These are phyloP conservation scores for Angomonas deanei DNA, from an alignment of 208 protist species.

Conservation along the genomic window DNA sequence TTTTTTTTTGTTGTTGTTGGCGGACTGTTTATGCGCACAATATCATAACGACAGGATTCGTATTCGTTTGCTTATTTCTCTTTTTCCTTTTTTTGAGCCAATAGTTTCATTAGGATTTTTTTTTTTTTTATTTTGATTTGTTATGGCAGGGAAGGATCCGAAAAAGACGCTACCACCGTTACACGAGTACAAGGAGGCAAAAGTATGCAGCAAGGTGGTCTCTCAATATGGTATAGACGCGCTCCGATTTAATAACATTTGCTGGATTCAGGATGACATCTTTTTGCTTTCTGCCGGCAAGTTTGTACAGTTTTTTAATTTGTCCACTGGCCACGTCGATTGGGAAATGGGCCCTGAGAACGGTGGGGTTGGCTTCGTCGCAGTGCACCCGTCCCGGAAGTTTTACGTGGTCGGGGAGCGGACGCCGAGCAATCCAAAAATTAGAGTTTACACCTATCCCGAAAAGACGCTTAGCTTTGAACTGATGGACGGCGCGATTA, in stretches of 20 bases:
- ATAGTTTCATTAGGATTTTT: constrained; percentile 2
- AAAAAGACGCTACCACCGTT: constrained; percentile 29
- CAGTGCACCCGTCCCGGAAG: constrained; percentile 54
- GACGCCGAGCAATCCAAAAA: constrained; percentile 36
- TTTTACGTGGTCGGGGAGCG: constrained; percentile 88
- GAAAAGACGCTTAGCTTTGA: constrained; percentile 36
- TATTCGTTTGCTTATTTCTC: constrained; percentile 8
- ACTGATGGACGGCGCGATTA: constrained; percentile 75
- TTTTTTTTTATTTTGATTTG: constrained; percentile 1
- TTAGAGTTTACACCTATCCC: constrained; percentile 84
- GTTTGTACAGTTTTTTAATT: constrained; percentile 80
- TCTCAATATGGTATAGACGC: constrained; percentile 73
- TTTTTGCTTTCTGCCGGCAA: constrained; percentile 71
- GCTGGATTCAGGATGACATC: constrained; percentile 43
- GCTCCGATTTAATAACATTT: constrained; percentile 51
- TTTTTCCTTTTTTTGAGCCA: constrained; percentile 8
- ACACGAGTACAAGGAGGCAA: constrained; percentile 44
- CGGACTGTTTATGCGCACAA: neutral
- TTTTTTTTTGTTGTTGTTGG: too few species aligned
- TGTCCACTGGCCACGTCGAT: constrained; percentile 33
- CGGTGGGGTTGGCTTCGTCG: constrained; percentile 55
- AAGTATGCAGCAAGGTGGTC: constrained; percentile 16
- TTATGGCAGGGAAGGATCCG: neutral
- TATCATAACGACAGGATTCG: constrained; percentile 1
- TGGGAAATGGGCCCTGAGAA: constrained; percentile 30